Percentiles rank a stretch among this genome's conserved stretches.
Conservation (phyloP, 441 rosid genomes). For the Syzygium syzygioides region DNA sequence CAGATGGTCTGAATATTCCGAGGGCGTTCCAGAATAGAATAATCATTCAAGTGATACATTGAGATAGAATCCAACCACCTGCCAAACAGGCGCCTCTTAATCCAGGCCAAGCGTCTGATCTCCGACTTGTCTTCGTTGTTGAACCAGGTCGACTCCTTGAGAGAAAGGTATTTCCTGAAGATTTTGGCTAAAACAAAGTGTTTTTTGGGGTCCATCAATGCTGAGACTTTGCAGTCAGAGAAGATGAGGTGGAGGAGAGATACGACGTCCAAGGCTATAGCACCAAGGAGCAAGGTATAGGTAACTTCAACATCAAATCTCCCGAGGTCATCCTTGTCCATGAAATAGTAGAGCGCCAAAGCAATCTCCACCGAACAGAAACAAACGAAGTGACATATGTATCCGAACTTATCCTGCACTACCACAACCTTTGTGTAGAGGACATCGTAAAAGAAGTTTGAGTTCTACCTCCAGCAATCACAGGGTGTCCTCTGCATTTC, state of each 20-base stretch:
- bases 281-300: slow-evolving; percentile 39
- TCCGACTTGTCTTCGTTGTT: not conserved
- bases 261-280: slow-evolving; percentile 33
- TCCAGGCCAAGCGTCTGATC: not conserved
- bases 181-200: not conserved
- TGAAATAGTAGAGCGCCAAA: slow-evolving; percentile 16
- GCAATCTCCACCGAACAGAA: slow-evolving; percentile 18
- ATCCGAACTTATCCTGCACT: slow-evolving; percentile 21
- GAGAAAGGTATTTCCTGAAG: slow-evolving; percentile 4
- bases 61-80: slow-evolving; percentile 42
- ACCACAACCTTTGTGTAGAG: slow-evolving; percentile 39
- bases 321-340: not conserved
- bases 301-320: slow-evolving; percentile 32
- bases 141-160: slow-evolving; percentile 16
- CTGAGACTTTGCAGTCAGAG: slow-evolving; percentile 42
- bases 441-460: slow-evolving; percentile 47
- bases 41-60: slow-evolving; percentile 27
- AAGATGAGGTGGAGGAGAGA: slow-evolving; percentile 29
- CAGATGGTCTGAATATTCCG: not conserved
- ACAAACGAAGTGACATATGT: slow-evolving; percentile 21
- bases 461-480: slow-evolving; percentile 50
- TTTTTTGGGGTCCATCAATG: slow-evolving; percentile 7
- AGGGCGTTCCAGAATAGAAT: slow-evolving; percentile 14
- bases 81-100: slow-evolving; percentile 16
- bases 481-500: slow-evolving; percentile 22